phyloP scores from a whole-genome alignment of 148 eudicot species.

The Amaranthus palmeri region DNA sequence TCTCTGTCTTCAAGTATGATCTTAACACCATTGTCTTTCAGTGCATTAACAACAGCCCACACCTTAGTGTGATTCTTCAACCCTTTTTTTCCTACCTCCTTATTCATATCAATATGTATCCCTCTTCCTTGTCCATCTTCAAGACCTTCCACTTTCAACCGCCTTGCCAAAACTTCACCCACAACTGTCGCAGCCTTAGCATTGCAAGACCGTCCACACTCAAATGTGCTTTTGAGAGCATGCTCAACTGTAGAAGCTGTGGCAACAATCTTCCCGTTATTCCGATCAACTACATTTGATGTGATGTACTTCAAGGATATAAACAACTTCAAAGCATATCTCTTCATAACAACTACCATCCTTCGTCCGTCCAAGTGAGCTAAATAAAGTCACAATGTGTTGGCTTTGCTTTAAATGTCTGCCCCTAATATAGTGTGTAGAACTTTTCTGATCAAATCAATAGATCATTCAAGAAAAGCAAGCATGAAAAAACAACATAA shows the following conservation, averaged over 20 bases:
- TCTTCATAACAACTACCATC: slow-evolving; percentile 54
- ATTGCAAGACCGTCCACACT: slow-evolving; percentile 67
- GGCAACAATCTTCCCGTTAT: slow-evolving; percentile 59
- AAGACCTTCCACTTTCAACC: slow-evolving; percentile 67
- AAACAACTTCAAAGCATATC: slow-evolving; percentile 55
- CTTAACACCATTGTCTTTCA: slow-evolving; percentile 57
- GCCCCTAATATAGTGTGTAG: neutral
- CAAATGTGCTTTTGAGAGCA: slow-evolving; percentile 46
- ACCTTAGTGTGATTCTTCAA: slow-evolving; percentile 46
- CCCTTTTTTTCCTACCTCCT: slow-evolving; percentile 68
- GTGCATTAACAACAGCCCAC: slow-evolving; percentile 46
- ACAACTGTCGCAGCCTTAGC: slow-evolving; percentile 68
- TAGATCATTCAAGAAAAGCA: neutral
- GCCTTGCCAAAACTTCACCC: slow-evolving; percentile 74
- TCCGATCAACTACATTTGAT: slow-evolving; percentile 67
- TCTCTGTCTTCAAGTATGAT: slow-evolving; percentile 29
- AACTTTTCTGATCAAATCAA: too few species aligned
- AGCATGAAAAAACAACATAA: neutral
- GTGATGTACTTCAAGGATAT: slow-evolving; percentile 67
- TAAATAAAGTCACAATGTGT: neutral
- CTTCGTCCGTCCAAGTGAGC: slow-evolving; percentile 6
- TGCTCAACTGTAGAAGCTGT: slow-evolving; percentile 66
- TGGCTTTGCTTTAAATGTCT: neutral
- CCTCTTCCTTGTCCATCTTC: slow-evolving; percentile 55
- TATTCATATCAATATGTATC: slow-evolving; percentile 52